Evolutionary conservation across 2,329 filamentous ascomycete genomes (phyloP).

Genomic region (Colletotrichum theobromicola): DNA sequence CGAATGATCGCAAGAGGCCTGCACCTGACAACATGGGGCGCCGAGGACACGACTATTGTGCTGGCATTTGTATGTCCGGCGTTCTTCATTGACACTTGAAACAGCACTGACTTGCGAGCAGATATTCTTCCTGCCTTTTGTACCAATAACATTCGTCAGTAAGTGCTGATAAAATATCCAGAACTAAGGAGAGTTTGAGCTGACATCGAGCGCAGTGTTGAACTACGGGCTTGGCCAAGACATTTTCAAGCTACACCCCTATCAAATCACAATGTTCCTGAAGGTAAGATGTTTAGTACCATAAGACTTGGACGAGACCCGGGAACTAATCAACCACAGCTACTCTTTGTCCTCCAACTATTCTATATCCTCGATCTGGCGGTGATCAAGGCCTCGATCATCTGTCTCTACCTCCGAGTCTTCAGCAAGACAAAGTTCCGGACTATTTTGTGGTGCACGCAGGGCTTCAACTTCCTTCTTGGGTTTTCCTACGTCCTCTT

Average conservation of each 20-base stretch:
- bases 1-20: neutral
- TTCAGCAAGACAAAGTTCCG: neutral
- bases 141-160: neutral
- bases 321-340: neutral
- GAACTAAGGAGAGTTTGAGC: neutral
- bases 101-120: neutral
- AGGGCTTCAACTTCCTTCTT: neutral
- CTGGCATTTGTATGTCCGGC: neutral
- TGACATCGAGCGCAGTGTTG: neutral
- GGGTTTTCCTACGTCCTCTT: neutral
- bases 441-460: neutral
- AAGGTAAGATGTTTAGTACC: neutral
- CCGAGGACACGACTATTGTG: neutral
- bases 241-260: neutral
- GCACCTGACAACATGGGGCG: neutral
- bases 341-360: neutral
- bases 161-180: neutral
- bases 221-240: neutral
- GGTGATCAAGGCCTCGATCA: neutral
- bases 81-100: rapidly evolving
- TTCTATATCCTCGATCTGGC: neutral
- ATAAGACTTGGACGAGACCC: rapidly evolving
- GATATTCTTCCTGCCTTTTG: neutral
- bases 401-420: neutral
- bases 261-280: neutral